phyloP scores from a whole-genome alignment of 2,329 filamentous ascomycete genomes.

The Trichoderma sp. region DNA sequence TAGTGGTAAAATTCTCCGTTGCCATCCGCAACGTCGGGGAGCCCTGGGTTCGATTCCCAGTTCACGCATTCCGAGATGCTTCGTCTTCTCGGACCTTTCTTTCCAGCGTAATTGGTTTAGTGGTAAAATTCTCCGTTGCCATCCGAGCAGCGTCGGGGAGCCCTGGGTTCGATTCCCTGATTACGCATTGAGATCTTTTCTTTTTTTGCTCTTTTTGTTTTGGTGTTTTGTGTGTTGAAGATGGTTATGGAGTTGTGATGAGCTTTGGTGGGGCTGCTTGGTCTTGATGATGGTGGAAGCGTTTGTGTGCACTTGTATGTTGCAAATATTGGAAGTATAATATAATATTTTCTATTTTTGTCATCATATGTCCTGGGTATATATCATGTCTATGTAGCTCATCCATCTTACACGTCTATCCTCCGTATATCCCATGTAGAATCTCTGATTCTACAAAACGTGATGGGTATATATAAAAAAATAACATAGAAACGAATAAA shows the following conservation, averaged over 20 bases:
- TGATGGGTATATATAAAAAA: slow-evolving; percentile 2
- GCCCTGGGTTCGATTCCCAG: slow-evolving; percentile 28
- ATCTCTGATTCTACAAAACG: not conserved
- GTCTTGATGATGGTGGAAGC: not conserved
- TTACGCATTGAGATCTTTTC: slow-evolving; percentile 29
- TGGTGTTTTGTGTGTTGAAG: not conserved
- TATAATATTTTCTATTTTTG: not conserved
- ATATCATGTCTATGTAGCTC: not conserved
- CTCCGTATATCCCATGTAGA: not conserved
- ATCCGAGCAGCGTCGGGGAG: slow-evolving; percentile 35
- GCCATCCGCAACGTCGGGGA: slow-evolving; percentile 24
- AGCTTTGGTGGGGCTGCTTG: not conserved
- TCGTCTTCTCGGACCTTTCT: not conserved
- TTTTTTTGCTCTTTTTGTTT: not conserved
- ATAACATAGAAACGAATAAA: not conserved
- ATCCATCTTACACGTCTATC: not conserved
- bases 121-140: slow-evolving; percentile 37
- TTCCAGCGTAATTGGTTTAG: slow-evolving; percentile 32
- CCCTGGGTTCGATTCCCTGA: slow-evolving; percentile 39
- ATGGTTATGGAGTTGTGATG: not conserved
- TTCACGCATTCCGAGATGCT: slow-evolving; percentile 21
- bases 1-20: slow-evolving; percentile 28
- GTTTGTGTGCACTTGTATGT: not conserved
- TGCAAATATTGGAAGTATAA: not conserved
- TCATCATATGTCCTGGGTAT: slow-evolving; percentile 14